Conservation (phyloP, 2,329 filamentous ascomycete species). For the Sclerotinia subarctica region DNA sequence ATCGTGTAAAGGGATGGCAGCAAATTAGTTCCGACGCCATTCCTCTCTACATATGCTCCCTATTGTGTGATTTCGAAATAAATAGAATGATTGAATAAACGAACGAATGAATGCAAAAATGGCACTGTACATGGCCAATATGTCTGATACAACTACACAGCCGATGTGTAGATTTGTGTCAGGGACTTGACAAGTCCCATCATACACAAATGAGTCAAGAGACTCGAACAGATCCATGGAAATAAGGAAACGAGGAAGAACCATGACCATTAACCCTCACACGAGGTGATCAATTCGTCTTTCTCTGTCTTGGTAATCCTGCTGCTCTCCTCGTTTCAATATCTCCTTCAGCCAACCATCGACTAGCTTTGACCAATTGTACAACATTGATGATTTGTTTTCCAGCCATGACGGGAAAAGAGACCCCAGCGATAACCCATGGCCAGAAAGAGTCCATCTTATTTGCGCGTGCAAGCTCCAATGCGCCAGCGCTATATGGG, state of each 20-base stretch:
- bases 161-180: conserved; percentile 15
- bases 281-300: conserved; percentile 28
- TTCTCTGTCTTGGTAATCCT: conserved; percentile 52
- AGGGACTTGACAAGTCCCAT: not conserved
- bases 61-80: conserved; percentile 13
- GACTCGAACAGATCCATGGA: conserved; percentile 18
- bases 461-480: conserved; percentile 90
- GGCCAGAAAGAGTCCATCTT: conserved; percentile 78
- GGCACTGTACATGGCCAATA: conserved; percentile 17
- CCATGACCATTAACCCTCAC: not conserved
- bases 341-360: conserved; percentile 92
- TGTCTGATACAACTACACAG: conserved; percentile 20
- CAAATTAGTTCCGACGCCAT: conserved; percentile 4
- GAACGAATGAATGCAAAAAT: conserved; percentile 3
- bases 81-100: conserved; percentile 5
- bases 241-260: not conserved
- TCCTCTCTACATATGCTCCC: conserved; percentile 14
- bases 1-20: conserved; percentile 6
- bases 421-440: conserved; percentile 77
- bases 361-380: conserved; percentile 89
- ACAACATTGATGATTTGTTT: conserved; percentile 96
- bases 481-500: conserved; percentile 86
- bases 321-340: conserved; percentile 57
- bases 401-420: conserved; percentile 79
- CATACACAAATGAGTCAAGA: conserved; percentile 20